phyloP scores from a whole-genome alignment of 371 early-diverging fungal genomes.

The Mucor plumbeus region DNA sequence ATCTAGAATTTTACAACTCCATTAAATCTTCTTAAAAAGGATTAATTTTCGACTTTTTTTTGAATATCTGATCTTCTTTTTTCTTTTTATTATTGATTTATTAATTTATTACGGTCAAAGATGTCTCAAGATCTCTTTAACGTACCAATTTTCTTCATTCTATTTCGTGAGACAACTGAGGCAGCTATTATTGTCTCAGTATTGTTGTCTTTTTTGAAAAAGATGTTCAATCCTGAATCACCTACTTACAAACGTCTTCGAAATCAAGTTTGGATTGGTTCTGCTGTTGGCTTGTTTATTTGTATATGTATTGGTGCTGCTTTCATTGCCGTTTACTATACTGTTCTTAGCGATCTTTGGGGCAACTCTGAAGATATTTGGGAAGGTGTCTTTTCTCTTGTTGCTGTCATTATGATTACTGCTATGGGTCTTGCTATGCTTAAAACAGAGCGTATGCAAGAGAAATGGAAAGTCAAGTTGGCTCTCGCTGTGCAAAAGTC shows the following conservation, averaged over 20 bases:
- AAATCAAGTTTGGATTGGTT: constrained; percentile 70
- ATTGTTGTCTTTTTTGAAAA: constrained; percentile 71
- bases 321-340: constrained; percentile 74
- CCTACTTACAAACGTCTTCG: constrained; percentile 56
- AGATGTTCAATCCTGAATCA: constrained; percentile 55
- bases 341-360: constrained; percentile 43
- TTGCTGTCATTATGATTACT: constrained; percentile 72
- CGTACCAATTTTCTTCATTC: constrained; percentile 83
- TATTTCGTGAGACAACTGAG: constrained; percentile 79
- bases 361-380: constrained; percentile 73
- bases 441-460: constrained; percentile 70
- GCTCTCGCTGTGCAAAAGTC: constrained; percentile 53
- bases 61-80: constrained; percentile 14
- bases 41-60: constrained; percentile 1
- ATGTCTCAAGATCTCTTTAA: constrained; percentile 64
- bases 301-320: constrained; percentile 71
- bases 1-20: constrained; percentile 11
- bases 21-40: constrained; percentile 22
- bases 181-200: constrained; percentile 84
- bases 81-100: neutral
- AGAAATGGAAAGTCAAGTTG: constrained; percentile 72
- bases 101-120: constrained; percentile 11
- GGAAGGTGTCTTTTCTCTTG: constrained; percentile 76
- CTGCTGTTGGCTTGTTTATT: constrained; percentile 58
- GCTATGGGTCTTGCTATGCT: constrained; percentile 78